Evolutionary conservation across 2,329 filamentous ascomycete species (phyloP).

Genomic region (Harringtonia aguacate): DNA sequence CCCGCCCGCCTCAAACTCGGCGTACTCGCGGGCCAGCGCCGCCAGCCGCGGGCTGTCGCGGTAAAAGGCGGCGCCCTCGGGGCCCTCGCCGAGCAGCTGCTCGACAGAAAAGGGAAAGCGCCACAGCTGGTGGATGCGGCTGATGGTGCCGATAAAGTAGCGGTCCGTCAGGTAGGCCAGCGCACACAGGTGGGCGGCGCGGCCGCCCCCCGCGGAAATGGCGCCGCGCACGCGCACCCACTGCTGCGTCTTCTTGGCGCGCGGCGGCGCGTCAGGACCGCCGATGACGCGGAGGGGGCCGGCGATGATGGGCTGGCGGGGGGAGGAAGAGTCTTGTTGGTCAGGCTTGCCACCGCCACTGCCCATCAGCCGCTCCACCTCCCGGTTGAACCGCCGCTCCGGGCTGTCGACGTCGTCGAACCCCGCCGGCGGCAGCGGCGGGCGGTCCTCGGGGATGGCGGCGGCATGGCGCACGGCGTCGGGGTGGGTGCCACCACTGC

Average conservation of each 20-base stretch:
- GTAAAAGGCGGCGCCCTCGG: conserved; percentile 12
- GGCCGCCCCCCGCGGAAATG: conserved; percentile 64
- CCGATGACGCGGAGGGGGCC: conserved; percentile 29
- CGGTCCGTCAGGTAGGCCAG: conserved; percentile 89
- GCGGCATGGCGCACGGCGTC: conserved; percentile 17
- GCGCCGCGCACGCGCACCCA: conserved; percentile 65
- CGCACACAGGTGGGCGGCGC: conserved; percentile 73
- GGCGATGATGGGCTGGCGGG: conserved; percentile 33
- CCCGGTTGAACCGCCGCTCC: conserved; percentile 30
- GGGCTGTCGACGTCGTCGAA: conserved; percentile 32
- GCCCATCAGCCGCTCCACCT: not conserved
- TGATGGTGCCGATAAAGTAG: conserved; percentile 86
- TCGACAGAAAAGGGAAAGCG: conserved; percentile 47
- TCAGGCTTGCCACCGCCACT: not conserved
- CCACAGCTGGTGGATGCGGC: conserved; percentile 71
- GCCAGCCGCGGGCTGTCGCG: conserved; percentile 36
- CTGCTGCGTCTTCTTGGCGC: conserved; percentile 57
- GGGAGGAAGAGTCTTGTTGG: too few relatives aligned
- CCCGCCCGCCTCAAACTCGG: conserved; percentile 32
- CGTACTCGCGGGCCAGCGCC: conserved; percentile 22
- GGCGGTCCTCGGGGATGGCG: conserved; percentile 9
- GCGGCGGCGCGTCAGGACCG: conserved; percentile 37
- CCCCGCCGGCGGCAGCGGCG: conserved; percentile 22
- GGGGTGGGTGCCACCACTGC: conserved; percentile 37
- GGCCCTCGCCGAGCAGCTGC: conserved; percentile 31